A percentile compares a stretch with the other conserved stretches of the same genome.
Evolutionary conservation across 805 yeast species (phyloP).

Genomic region (Metschnikowia arizonensis): DNA sequence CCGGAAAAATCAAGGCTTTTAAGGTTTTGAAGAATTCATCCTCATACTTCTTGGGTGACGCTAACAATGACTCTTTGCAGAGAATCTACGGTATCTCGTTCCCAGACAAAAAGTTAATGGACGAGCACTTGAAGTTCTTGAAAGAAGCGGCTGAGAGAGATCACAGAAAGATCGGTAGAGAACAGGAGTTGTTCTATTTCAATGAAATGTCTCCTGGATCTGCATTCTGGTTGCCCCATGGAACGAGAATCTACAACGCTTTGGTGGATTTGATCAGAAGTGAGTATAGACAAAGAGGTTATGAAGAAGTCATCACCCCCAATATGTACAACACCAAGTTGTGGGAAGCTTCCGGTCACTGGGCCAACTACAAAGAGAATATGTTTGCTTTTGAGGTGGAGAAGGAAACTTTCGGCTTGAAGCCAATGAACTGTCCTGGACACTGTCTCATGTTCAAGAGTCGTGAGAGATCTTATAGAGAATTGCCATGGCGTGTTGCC

Average conservation of each 20-base stretch:
- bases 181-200: constrained; percentile 93
- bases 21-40: constrained; percentile 94
- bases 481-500: constrained; percentile 97
- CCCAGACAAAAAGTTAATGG: constrained; percentile 97
- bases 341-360: constrained; percentile 99
- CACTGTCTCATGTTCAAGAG: constrained; percentile 91
- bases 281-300: constrained; percentile 91
- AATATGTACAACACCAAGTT: constrained; percentile 96
- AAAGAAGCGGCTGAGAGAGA: constrained; percentile 95
- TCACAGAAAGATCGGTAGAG: constrained; percentile 94
- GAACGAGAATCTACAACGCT: constrained; percentile 93
- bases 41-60: constrained; percentile 92
- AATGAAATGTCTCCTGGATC: constrained; percentile 97
- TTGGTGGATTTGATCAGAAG: constrained; percentile 72
- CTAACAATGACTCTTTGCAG: constrained; percentile 90
- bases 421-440: constrained; percentile 92
- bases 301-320: constrained; percentile 98
- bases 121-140: constrained; percentile 87
- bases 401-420: constrained; percentile 90
- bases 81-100: constrained; percentile 96
- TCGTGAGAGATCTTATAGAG: constrained; percentile 93
- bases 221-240: constrained; percentile 98
- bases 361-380: constrained; percentile 96
- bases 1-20: constrained; percentile 92
- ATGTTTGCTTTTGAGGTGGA: constrained; percentile 97